phyloP scores from a whole-genome alignment of 257 asterid species.

The Capsicum pubescens region DNA sequence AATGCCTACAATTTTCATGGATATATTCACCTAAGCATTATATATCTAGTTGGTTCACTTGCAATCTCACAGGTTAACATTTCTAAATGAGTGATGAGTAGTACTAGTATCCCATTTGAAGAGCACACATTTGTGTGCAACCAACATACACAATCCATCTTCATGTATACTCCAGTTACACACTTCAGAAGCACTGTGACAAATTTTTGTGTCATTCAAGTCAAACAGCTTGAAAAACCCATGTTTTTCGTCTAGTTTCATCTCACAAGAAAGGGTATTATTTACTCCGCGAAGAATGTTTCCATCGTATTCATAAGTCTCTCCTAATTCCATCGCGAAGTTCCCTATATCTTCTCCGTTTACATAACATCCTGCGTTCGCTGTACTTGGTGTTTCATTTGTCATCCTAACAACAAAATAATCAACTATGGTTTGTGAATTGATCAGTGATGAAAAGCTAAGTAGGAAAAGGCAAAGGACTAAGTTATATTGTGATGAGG shows the following conservation, averaged over 20 bases:
- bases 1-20: no score
- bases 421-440: neutral
- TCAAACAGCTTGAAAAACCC: neutral
- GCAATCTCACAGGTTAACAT: neutral
- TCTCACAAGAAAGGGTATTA: neutral
- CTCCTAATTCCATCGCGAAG: neutral
- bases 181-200: neutral
- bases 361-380: neutral
- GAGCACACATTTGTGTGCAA: slow-evolving; percentile 12
- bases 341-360: neutral
- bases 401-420: neutral
- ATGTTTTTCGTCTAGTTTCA: neutral
- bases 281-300: neutral
- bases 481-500: neutral
- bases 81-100: no score
- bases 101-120: neutral
- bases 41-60: neutral
- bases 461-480: neutral
- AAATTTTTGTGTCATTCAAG: no score
- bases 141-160: slow-evolving; percentile 13
- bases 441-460: neutral
- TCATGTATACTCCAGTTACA: neutral
- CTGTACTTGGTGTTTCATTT: neutral
- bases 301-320: neutral
- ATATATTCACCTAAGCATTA: no score